Base-by-base conservation (phyloP, 106 monocot genomes). In the Dioscorea alata region DNA sequence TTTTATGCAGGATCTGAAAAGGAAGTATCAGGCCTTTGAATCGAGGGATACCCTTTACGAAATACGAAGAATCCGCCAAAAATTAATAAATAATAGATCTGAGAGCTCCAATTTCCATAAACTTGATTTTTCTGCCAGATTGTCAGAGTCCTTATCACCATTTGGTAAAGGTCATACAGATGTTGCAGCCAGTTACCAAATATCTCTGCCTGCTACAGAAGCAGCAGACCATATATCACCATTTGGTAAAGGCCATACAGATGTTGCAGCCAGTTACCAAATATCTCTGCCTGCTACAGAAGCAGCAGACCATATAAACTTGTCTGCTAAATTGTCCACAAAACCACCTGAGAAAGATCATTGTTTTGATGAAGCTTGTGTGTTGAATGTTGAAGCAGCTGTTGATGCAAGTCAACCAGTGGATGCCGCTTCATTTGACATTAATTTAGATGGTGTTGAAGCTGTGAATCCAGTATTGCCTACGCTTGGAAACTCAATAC, bases 1-100 rank as follows among this genome's bases (percentile, higher is more conserved):
- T 34, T 61, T 10, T 8, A 0, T 74, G 69, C 69, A 84, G 84
- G 51, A 42, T 66, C 49, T 63, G 19, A 77, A 77, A 62, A 66
- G 84, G 67, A 71, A 68, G 8, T 59, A 63, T 63, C 24, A 57
- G 49, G 49, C 70, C 18, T 24, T 50, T 65, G 57, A 21, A 25
- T 50, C 70, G 17, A 23, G 48, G 76, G 66, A 77, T 23, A 50
- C 60, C 35, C 56, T 62, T n/a, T 69, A 73, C 18, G 63, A 79
- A 72, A 52, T 57, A 50, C 68, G 68, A 5, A 71, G 48, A 59
- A 63, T 76, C 50, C 64, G 65, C 32, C 12, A n/a, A 19, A 76
- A 60, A 35, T 56, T 48, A 50, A 33, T 34, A 20, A 64, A 68
- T 53, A 56, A 60, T 65, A 56, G 66, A 62, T 20, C 59, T 25